Conservation (phyloP, 352 stramenopile species). For the Globisporangium polare region DNA sequence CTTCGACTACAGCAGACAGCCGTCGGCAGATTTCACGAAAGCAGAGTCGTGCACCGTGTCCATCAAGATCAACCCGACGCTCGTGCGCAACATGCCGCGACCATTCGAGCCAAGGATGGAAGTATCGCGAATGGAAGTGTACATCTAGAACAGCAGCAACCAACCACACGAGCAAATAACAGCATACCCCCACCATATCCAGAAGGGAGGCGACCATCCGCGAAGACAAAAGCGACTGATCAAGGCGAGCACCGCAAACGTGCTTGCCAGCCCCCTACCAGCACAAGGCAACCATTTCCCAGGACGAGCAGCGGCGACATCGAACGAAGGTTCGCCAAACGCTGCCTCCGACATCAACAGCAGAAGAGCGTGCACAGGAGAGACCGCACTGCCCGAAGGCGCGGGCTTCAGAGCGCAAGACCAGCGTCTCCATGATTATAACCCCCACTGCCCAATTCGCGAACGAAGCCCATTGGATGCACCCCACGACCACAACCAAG, state of each 20-base stretch:
- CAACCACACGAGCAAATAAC: neutral
- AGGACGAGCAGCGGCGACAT: neutral
- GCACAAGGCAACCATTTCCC: neutral
- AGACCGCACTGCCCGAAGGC: too few species aligned
- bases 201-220: neutral
- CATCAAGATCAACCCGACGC: conserved; percentile 34
- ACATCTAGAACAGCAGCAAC: conserved; percentile 4
- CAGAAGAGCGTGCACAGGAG: neutral
- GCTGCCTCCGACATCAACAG: neutral
- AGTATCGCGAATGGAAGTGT: conserved; percentile 19
- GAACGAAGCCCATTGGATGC: conserved; percentile 5
- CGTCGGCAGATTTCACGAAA: neutral
- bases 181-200: neutral
- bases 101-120: conserved; percentile 35
- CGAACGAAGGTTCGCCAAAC: neutral
- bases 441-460: neutral
- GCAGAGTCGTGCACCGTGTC: conserved; percentile 21
- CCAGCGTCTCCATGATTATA: too few species aligned
- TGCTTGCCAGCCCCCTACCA: neutral
- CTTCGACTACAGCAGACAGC: neutral
- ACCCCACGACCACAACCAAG: neutral
- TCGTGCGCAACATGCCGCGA: conserved; percentile 40
- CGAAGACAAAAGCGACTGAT: conserved; percentile 6
- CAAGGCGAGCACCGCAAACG: neutral
- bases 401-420: too few species aligned